Evolutionary conservation across 1,139 yeast genomes (phyloP).

Genomic region (Geotrichum klebahnii): DNA sequence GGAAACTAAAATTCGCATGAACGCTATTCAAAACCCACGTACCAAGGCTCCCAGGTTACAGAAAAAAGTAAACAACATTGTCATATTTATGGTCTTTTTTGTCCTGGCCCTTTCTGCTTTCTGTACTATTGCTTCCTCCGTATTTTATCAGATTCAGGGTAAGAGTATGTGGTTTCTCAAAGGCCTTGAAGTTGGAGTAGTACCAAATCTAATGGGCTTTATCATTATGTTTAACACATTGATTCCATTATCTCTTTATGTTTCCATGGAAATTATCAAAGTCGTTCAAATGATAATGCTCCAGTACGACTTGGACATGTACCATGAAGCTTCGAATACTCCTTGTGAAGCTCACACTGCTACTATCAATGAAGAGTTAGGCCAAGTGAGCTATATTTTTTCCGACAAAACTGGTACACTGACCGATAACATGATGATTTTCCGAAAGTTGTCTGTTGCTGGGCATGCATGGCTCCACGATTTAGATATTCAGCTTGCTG

Average conservation of each 20-base stretch:
- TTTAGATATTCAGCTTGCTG: slow-evolving; percentile 47
- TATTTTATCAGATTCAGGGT: slow-evolving; percentile 47
- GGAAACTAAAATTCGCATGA: slow-evolving; percentile 93
- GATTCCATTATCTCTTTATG: slow-evolving; percentile 91
- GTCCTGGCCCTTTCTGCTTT: slow-evolving; percentile 72
- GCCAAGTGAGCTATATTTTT: slow-evolving; percentile 91
- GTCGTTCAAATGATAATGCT: slow-evolving; percentile 75
- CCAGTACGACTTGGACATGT: slow-evolving; percentile 93
- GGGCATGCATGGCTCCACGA: slow-evolving; percentile 92
- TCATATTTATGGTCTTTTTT: slow-evolving; percentile 78
- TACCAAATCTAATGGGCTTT: slow-evolving; percentile 90
- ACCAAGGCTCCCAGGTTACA: slow-evolving; percentile 92
- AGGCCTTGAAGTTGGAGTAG: slow-evolving; percentile 72
- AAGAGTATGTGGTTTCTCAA: slow-evolving; percentile 64
- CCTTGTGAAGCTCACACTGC: slow-evolving; percentile 96
- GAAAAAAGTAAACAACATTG: slow-evolving; percentile 73
- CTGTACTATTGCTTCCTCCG: slow-evolving; percentile 73
- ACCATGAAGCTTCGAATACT: slow-evolving; percentile 74
- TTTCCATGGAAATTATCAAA: slow-evolving; percentile 93
- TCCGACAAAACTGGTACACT: slow-evolving; percentile 97
- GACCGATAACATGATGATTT: slow-evolving; percentile 86
- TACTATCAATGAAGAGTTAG: slow-evolving; percentile 90
- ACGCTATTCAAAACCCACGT: slow-evolving; percentile 82
- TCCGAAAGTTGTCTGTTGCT: slow-evolving; percentile 74
- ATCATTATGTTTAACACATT: slow-evolving; percentile 95